phyloP scores from a whole-genome alignment of 2,329 filamentous ascomycete genomes.

The Pochonia chlamydosporia region DNA sequence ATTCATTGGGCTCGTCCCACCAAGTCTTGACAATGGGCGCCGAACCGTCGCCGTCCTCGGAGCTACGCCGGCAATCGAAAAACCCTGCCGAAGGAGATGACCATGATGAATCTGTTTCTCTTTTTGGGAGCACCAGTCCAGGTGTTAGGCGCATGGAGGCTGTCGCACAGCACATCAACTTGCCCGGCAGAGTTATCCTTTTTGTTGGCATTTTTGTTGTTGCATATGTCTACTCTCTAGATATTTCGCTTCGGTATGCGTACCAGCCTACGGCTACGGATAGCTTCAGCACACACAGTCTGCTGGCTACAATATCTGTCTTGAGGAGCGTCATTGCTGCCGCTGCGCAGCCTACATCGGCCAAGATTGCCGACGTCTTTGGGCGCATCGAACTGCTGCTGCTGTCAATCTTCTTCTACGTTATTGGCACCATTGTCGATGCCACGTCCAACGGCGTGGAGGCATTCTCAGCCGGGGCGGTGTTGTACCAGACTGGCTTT shows the following conservation, averaged over 20 bases:
- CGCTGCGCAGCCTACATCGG: slow-evolving; percentile 51
- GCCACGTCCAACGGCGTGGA: slow-evolving; percentile 41
- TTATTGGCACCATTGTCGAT: slow-evolving; percentile 52
- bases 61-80: no score
- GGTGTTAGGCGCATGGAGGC: slow-evolving; percentile 50
- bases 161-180: slow-evolving; percentile 40
- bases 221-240: slow-evolving; percentile 52
- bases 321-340: slow-evolving; percentile 55
- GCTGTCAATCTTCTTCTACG: slow-evolving; percentile 56
- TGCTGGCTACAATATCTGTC: slow-evolving; percentile 53
- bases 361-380: slow-evolving; percentile 59
- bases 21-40: no score
- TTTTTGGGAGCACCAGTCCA: slow-evolving; percentile 14
- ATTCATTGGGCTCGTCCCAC: no score
- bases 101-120: no score
- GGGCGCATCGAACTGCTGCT: slow-evolving; percentile 53
- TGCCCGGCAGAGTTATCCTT: slow-evolving; percentile 41
- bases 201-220: slow-evolving; percentile 54
- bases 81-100: not conserved
- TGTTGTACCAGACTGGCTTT: slow-evolving; percentile 59
- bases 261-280: slow-evolving; percentile 53
- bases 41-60: no score
- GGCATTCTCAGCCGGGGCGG: slow-evolving; percentile 50
- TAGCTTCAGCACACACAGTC: slow-evolving; percentile 44
- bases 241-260: slow-evolving; percentile 33